Evolutionary conservation across 192 early-diverging fungal genomes (phyloP).

Genomic region (Gonapodya sp.): DNA sequence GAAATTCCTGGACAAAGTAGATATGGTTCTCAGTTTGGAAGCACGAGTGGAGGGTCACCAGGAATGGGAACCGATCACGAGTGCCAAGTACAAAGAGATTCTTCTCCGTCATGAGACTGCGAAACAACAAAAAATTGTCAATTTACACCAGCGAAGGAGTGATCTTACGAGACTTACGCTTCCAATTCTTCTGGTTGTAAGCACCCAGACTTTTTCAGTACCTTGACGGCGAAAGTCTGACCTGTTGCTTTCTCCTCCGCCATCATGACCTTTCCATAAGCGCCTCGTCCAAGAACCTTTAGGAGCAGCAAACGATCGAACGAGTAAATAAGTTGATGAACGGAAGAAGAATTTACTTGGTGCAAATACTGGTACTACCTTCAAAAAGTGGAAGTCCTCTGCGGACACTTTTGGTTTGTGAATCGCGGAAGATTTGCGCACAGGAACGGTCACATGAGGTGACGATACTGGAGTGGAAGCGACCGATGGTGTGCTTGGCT

Average conservation of each 20-base stretch:
- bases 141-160: neutral
- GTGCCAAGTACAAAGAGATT: constrained; percentile 87
- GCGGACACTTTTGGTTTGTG: constrained; percentile 41
- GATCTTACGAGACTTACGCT: constrained; percentile 30
- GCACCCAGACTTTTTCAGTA: constrained; percentile 95
- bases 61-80: constrained; percentile 84
- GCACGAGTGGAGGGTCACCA: constrained; percentile 91
- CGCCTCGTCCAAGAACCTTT: constrained; percentile 93
- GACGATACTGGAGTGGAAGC: neutral
- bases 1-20: constrained; percentile 98
- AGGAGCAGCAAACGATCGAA: neutral
- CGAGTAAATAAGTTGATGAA: too few relatives aligned
- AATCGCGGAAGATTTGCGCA: neutral
- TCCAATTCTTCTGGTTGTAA: constrained; percentile 97
- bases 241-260: constrained; percentile 79
- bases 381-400: constrained; percentile 85
- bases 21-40: constrained; percentile 91
- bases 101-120: constrained; percentile 80
- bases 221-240: constrained; percentile 91
- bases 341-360: too few relatives aligned
- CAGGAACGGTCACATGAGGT: neutral
- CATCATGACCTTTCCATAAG: constrained; percentile 99
- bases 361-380: too few relatives aligned
- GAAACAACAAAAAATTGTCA: neutral
- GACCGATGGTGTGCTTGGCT: neutral